These are phyloP conservation scores for Coemansia sp. DNA, from an alignment of 192 early-diverging fungal genomes.

Conservation along the genomic window DNA sequence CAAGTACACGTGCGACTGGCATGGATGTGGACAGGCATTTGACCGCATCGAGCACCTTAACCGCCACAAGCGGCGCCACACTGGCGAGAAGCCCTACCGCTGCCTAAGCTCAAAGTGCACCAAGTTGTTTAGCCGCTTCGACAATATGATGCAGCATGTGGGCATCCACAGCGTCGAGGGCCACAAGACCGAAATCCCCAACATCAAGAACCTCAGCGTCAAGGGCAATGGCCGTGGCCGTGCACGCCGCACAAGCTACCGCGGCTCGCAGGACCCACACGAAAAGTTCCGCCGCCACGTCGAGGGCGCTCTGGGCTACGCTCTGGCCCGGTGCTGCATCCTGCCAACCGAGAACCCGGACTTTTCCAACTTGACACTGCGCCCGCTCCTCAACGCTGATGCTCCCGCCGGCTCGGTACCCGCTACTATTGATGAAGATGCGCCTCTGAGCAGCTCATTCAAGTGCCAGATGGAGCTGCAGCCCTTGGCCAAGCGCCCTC, in stretches of 20 bases:
- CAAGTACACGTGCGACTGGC: constrained; percentile 53
- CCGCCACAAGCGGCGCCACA: constrained; percentile 68
- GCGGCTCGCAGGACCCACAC: constrained; percentile 38
- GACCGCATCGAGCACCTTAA: constrained; percentile 80
- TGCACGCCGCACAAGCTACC: constrained; percentile 55
- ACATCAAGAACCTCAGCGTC: constrained; percentile 55
- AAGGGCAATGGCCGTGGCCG: constrained; percentile 54
- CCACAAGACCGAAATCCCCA: constrained; percentile 52
- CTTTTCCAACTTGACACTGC: constrained; percentile 55
- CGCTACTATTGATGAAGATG: constrained; percentile 15
- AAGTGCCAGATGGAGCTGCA: constrained; percentile 8
- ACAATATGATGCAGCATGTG: constrained; percentile 83
- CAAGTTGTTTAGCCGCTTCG: constrained; percentile 72
- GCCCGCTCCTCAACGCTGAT: constrained; percentile 42
- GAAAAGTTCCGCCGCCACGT: constrained; percentile 54
- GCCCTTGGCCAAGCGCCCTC: constrained; percentile 21
- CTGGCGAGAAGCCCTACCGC: constrained; percentile 70
- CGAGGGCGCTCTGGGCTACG: constrained; percentile 32
- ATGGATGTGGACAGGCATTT: constrained; percentile 59
- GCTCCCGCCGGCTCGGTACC: background rate
- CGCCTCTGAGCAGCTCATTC: constrained; percentile 8
- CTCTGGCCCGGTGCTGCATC: constrained; percentile 43
- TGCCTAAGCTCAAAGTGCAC: constrained; percentile 68
- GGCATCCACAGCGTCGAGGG: constrained; percentile 64
- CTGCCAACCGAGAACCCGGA: constrained; percentile 49